phyloP scores from a whole-genome alignment of 2,329 filamentous ascomycete genomes.

The Verticillium tricorpus region DNA sequence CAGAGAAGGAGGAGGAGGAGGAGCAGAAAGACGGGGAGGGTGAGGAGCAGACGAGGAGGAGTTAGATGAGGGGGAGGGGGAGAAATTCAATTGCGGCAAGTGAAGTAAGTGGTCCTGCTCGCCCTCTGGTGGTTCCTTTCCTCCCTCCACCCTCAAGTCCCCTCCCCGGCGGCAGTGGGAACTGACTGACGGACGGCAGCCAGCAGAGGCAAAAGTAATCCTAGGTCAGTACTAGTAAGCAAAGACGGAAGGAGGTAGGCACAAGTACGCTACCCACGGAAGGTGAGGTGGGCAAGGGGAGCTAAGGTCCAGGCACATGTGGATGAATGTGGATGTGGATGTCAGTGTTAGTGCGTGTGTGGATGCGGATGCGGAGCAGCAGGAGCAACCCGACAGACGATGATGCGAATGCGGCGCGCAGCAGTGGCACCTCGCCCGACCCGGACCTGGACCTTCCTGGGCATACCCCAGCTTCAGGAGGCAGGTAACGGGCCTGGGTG shows the following conservation, averaged over 20 bases:
- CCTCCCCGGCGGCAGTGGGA: not conserved
- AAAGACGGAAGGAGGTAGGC: not conserved
- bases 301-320: not conserved
- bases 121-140: not conserved
- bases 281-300: not conserved
- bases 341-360: not conserved
- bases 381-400: not conserved
- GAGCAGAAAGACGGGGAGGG: conserved; percentile 4
- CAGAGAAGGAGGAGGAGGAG: conserved; percentile 2
- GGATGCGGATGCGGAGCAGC: not conserved
- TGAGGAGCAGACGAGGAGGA: not conserved
- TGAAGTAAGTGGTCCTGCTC: not conserved
- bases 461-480: not conserved
- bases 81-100: not conserved
- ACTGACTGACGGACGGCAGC: not conserved
- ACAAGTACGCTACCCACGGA: too few relatives aligned
- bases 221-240: not conserved
- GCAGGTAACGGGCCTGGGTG: too few relatives aligned
- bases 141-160: too few relatives aligned
- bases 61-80: not conserved
- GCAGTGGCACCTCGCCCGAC: not conserved
- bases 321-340: not conserved
- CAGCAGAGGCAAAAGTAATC: not conserved
- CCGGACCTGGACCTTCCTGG: not conserved
- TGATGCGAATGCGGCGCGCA: not conserved